phyloP scores from a whole-genome alignment of 352 stramenopile genomes.

The Globisporangium perplexum region DNA sequence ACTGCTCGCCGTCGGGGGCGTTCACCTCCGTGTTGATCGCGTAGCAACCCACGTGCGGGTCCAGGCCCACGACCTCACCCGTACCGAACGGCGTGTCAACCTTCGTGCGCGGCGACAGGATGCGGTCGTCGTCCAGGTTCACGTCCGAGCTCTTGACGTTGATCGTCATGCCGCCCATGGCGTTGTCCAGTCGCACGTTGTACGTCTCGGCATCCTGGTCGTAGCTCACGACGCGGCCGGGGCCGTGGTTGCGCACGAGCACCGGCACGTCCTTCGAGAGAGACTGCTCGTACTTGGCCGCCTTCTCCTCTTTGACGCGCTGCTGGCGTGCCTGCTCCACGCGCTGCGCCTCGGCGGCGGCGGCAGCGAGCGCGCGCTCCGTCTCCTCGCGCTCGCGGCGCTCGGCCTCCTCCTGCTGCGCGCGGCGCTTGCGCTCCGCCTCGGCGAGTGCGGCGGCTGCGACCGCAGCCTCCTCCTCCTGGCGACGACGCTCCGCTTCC shows the following conservation, averaged over 20 bases:
- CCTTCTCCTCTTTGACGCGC: constrained; percentile 58
- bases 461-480: constrained; percentile 3
- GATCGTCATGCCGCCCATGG: constrained; percentile 64
- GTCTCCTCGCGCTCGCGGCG: constrained; percentile 18
- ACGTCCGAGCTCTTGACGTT: constrained; percentile 65
- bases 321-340: constrained; percentile 42
- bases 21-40: constrained; percentile 82
- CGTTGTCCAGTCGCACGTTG: constrained; percentile 56
- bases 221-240: constrained; percentile 69
- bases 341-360: constrained; percentile 30
- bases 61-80: constrained; percentile 75
- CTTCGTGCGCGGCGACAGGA: constrained; percentile 76
- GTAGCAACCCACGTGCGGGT: constrained; percentile 87
- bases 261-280: constrained; percentile 85
- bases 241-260: constrained; percentile 63
- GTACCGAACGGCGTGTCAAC: constrained; percentile 83
- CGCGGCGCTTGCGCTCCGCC: constrained; percentile 3
- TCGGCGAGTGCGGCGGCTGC: constrained; percentile 2
- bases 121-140: constrained; percentile 80
- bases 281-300: constrained; percentile 82
- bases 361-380: constrained; percentile 41
- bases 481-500: constrained; percentile 18
- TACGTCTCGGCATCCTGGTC: constrained; percentile 79
- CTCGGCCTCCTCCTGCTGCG: constrained; percentile 16
- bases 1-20: constrained; percentile 67